phyloP scores from a whole-genome alignment of 345 rosid species.

The Gossypium longicalyx region DNA sequence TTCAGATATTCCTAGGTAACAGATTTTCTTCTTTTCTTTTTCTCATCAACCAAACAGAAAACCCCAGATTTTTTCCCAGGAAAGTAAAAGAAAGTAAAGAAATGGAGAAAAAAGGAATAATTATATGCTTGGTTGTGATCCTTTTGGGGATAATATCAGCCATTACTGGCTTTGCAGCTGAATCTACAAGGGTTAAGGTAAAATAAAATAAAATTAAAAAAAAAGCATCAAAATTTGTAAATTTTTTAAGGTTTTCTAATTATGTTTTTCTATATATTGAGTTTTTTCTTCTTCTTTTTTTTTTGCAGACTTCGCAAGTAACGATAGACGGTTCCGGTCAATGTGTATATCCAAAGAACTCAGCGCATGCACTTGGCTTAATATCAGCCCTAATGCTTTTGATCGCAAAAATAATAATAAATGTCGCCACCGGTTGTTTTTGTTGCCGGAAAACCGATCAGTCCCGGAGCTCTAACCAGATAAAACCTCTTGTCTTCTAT shows the following conservation, averaged over 20 bases:
- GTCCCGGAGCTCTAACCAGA: neutral
- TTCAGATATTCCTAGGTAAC: neutral
- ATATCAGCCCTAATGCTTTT: conserved; percentile 59
- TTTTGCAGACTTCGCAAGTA: neutral
- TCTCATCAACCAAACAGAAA: neutral
- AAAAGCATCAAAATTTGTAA: neutral
- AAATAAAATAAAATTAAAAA: too few relatives aligned
- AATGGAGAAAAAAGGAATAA: conserved; percentile 43
- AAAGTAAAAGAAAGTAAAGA: neutral
- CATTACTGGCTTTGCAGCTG: conserved; percentile 83
- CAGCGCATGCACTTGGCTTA: conserved; percentile 68
- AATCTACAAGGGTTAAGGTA: conserved; percentile 79
- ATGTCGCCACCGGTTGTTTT: conserved; percentile 62
- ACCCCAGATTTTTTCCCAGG: neutral
- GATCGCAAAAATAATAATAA: conserved; percentile 60
- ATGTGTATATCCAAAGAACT: conserved; percentile 68
- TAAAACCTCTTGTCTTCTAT: too few relatives aligned
- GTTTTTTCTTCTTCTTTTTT: neutral
- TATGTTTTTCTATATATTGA: too few relatives aligned
- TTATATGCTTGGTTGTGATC: conserved; percentile 48
- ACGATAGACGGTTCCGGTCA: neutral
- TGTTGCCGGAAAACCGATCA: conserved; percentile 52
- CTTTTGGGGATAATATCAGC: conserved; percentile 69
- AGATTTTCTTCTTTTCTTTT: neutral
- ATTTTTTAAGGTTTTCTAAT: neutral